phyloP scores from a whole-genome alignment of 805 yeast species.

The Teunomyces funiuensis region DNA sequence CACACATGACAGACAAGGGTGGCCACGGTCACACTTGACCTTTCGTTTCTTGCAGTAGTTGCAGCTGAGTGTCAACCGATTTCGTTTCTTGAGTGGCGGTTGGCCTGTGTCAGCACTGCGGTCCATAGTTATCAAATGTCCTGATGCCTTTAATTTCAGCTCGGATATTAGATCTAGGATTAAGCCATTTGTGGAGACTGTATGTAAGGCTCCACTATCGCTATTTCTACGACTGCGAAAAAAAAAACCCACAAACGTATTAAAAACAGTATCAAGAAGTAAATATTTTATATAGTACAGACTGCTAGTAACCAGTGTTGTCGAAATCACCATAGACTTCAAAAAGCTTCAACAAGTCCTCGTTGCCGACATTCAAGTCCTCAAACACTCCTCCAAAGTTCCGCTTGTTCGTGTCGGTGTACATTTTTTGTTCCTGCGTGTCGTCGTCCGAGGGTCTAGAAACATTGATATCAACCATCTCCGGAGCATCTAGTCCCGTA shows the following conservation, averaged over 20 bases:
- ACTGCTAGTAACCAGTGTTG: conserved; percentile 3
- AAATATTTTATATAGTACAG: neutral
- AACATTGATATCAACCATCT: neutral
- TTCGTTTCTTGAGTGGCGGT: conserved; percentile 17
- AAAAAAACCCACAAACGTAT: too few species aligned
- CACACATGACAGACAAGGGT: conserved; percentile 36
- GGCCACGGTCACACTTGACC: conserved; percentile 37
- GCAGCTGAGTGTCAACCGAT: conserved; percentile 35
- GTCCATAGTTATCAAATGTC: too few species aligned
- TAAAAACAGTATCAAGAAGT: conserved; percentile 1
- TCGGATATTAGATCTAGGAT: neutral
- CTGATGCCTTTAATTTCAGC: too few species aligned
- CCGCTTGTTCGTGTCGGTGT: conserved; percentile 8
- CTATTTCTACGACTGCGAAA: too few species aligned
- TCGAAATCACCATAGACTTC: conserved; percentile 37
- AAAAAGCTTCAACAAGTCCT: conserved; percentile 36
- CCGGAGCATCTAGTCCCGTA: neutral
- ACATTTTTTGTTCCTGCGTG: conserved; percentile 1
- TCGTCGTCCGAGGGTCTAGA: neutral
- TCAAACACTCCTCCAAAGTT: conserved; percentile 8
- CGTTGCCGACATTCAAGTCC: conserved; percentile 18
- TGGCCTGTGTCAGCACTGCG: too few species aligned
- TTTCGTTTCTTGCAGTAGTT: conserved; percentile 34
- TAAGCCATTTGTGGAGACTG: too few species aligned
- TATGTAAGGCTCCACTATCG: too few species aligned